These are phyloP conservation scores for Fusarium praegraminearum DNA, from an alignment of 2,329 filamentous ascomycete genomes.

Conservation along the genomic window DNA sequence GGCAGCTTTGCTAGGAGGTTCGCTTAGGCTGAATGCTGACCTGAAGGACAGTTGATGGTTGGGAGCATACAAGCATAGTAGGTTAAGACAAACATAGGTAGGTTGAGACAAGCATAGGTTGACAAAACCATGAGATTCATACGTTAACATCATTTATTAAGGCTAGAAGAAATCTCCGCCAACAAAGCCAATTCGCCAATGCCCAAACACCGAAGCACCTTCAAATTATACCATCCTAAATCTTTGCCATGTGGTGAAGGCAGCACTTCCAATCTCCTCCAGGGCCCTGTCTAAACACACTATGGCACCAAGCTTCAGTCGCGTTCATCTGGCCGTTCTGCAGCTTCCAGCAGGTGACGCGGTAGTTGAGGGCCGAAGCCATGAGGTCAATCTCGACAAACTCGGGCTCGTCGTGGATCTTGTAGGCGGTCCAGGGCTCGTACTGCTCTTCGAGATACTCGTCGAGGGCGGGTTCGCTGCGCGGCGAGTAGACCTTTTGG, in stretches of 20 bases:
- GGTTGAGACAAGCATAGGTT: background rate
- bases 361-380: conserved; percentile 50
- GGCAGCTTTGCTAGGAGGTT: background rate
- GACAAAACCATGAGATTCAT: background rate
- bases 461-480: conserved; percentile 50
- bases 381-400: conserved; percentile 56
- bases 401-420: conserved; percentile 52
- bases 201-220: conserved; percentile 31
- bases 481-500: conserved; percentile 48
- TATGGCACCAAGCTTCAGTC: conserved; percentile 52
- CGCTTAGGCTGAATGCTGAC: background rate
- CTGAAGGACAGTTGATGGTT: background rate
- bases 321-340: conserved; percentile 48
- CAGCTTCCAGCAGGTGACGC: conserved; percentile 51
- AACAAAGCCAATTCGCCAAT: conserved; percentile 33
- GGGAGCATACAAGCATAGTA: background rate
- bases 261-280: conserved; percentile 54
- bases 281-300: conserved; percentile 51
- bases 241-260: conserved; percentile 51
- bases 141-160: conserved; percentile 25
- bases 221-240: conserved; percentile 5
- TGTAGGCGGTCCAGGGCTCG: conserved; percentile 54
- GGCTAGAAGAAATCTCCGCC: conserved; percentile 17
- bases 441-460: conserved; percentile 51
- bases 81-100: background rate